Conservation (phyloP, 441 rosid genomes). For the Manihot esculenta region DNA sequence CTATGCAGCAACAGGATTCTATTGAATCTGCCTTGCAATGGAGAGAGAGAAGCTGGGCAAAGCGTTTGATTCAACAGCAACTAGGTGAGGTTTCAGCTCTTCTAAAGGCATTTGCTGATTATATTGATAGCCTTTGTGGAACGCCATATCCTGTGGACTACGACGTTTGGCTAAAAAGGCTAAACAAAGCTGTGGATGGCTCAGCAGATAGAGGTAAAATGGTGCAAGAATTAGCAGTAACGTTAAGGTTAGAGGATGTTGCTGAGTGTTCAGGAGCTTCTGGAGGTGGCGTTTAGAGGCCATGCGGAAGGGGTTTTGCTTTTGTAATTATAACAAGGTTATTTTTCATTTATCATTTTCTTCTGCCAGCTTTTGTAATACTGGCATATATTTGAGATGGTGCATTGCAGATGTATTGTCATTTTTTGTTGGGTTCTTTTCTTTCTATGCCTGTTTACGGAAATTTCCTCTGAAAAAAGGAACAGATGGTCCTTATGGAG, state of each 20-base stretch:
- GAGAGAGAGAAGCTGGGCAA: conserved; percentile 65
- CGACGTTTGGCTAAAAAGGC: conserved; percentile 59
- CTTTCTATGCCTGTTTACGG: too few relatives aligned
- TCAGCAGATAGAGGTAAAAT: conserved; percentile 49
- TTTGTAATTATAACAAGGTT: neutral
- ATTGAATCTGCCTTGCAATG: conserved; percentile 67
- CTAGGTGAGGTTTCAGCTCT: conserved; percentile 60
- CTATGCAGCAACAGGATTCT: conserved; percentile 50
- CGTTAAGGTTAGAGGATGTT: conserved; percentile 37
- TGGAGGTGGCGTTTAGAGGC: conserved; percentile 26
- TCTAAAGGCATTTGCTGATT: conserved; percentile 68
- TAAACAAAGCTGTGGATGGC: conserved; percentile 48
- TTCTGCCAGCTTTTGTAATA: too few relatives aligned
- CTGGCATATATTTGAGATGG: too few relatives aligned
- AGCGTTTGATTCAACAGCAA: conserved; percentile 51
- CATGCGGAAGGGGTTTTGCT: conserved; percentile 7
- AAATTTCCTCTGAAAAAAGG: too few relatives aligned
- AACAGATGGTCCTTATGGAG: too few relatives aligned
- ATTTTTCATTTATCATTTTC: too few relatives aligned
- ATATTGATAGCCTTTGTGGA: conserved; percentile 67
- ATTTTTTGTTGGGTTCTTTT: too few relatives aligned
- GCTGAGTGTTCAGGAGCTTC: conserved; percentile 44
- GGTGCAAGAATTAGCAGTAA: conserved; percentile 38
- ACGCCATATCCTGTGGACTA: conserved; percentile 65
- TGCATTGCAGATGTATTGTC: too few relatives aligned